phyloP scores from a whole-genome alignment of 75 land plant genomes.

The Pinus tabuliformis region DNA sequence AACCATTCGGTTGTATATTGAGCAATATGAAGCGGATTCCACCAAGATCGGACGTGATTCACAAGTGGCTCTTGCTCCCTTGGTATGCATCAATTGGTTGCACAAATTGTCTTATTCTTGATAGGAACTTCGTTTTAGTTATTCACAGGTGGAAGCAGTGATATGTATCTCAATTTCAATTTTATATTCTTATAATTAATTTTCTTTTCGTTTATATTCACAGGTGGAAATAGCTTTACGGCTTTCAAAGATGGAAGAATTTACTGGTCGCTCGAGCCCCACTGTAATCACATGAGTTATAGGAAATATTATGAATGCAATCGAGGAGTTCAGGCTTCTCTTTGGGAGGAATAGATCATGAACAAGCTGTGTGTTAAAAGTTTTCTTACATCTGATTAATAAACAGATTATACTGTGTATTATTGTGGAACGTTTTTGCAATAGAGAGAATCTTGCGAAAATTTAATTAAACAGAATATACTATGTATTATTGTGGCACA shows the following conservation, averaged over 20 bases:
- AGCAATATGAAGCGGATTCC: constrained; percentile 85
- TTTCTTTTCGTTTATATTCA: neutral
- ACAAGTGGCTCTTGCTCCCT: constrained; percentile 90
- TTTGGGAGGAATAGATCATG: too few species aligned
- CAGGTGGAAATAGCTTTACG: constrained; percentile 92
- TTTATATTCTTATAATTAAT: neutral
- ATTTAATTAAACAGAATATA: too few species aligned
- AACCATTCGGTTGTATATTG: constrained; percentile 94
- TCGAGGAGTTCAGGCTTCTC: too few species aligned
- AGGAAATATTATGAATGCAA: too few species aligned
- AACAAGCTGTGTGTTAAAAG: too few species aligned
- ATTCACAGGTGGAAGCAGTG: too few species aligned
- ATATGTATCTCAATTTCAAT: neutral
- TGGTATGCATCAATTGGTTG: constrained; percentile 30
- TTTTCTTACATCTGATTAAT: too few species aligned
- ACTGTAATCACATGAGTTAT: constrained; percentile 84
- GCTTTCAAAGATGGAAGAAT: constrained; percentile 95
- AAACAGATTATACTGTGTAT: too few species aligned
- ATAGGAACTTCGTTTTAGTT: neutral
- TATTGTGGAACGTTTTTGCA: too few species aligned
- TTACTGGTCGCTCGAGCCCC: constrained; percentile 94
- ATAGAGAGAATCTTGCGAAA: too few species aligned
- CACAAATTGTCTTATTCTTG: neutral
- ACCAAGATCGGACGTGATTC: constrained; percentile 83
- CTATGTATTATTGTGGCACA: too few species aligned